These are phyloP conservation scores for Radiomyces spectabilis DNA, from an alignment of 192 early-diverging fungal genomes.

Conservation along the genomic window DNA sequence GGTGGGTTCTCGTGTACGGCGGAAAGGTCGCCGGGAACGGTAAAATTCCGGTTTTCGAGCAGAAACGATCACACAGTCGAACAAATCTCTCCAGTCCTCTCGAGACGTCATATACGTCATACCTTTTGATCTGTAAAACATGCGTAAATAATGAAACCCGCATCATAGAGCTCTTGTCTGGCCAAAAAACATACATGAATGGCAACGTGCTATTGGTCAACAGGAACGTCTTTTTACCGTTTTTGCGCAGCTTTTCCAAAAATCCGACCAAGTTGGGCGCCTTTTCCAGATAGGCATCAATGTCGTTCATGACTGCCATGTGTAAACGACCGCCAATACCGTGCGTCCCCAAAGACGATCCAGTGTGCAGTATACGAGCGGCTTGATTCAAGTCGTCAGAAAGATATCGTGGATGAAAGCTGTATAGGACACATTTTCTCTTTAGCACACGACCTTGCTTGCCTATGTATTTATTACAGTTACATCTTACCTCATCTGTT, in stretches of 20 bases:
- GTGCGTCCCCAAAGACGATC: conserved; percentile 15
- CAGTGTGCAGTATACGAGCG: conserved; percentile 43
- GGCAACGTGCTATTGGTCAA: conserved; percentile 53
- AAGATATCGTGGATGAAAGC: conserved; percentile 55
- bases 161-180: neutral
- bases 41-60: conserved; percentile 56
- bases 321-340: conserved; percentile 46
- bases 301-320: conserved; percentile 33
- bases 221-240: conserved; percentile 48
- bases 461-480: neutral
- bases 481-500: conserved; percentile 28
- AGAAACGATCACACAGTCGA: conserved; percentile 53
- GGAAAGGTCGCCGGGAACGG: conserved; percentile 49
- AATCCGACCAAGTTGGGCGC: conserved; percentile 42
- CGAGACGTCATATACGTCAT: conserved; percentile 41
- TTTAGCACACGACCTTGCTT: neutral
- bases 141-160: neutral
- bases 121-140: conserved; percentile 17
- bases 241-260: conserved; percentile 32
- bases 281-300: conserved; percentile 39
- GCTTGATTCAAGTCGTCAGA: conserved; percentile 48
- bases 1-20: conserved; percentile 35
- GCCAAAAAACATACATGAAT: conserved; percentile 22
- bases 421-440: too few relatives aligned
- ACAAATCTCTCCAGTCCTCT: conserved; percentile 46